phyloP scores from a whole-genome alignment of 306 rosid species.

The Adenanthera pavonina region DNA sequence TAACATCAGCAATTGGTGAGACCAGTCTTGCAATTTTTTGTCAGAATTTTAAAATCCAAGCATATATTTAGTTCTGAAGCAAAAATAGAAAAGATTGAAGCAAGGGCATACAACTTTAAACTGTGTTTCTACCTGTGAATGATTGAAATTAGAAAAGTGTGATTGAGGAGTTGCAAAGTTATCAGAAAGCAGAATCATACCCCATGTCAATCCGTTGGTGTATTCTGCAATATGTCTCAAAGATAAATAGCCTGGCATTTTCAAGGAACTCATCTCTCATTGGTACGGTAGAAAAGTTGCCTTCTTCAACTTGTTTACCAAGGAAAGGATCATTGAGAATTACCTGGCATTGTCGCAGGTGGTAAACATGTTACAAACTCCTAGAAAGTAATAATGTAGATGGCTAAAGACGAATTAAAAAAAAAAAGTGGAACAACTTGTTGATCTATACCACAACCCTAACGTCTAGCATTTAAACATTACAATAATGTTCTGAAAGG shows the following conservation, averaged over 20 bases:
- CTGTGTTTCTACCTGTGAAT: neutral
- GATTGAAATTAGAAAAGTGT: constrained; percentile 2
- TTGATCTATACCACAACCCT: neutral
- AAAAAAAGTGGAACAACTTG: neutral
- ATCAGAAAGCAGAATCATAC: constrained; percentile 45
- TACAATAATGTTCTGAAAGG: neutral
- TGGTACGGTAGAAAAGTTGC: constrained; percentile 84
- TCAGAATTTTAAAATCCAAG: neutral
- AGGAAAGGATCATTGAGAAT: constrained; percentile 96
- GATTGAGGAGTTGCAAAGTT: neutral
- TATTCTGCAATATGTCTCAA: constrained; percentile 96
- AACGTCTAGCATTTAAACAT: neutral
- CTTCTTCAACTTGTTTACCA: constrained; percentile 90
- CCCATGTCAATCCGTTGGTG: constrained; percentile 91
- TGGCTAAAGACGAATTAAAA: neutral
- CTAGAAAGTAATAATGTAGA: constrained; percentile 1
- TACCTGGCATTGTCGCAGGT: constrained; percentile 60
- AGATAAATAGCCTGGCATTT: constrained; percentile 92
- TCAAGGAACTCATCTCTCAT: constrained; percentile 97
- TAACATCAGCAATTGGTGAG: constrained; percentile 26
- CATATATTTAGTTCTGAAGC: neutral
- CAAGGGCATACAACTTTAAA: neutral
- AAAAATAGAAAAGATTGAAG: neutral
- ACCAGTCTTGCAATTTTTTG: neutral
- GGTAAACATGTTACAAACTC: constrained; percentile 11